Evolutionary conservation across 2,329 filamentous ascomycete species (phyloP).

Genomic region (Aureobasidium melanogenum): DNA sequence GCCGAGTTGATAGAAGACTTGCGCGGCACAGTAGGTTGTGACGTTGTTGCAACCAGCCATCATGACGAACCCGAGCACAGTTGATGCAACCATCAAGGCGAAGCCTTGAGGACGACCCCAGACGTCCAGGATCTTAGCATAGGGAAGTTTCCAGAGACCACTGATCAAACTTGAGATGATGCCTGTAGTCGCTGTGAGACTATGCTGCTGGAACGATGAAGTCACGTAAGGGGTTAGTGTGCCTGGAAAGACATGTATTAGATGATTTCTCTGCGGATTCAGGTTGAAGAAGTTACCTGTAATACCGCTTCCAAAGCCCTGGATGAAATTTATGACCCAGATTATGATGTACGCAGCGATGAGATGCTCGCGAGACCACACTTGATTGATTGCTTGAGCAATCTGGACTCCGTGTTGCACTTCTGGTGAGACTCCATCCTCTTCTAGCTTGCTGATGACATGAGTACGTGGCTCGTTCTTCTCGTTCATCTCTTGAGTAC

Average conservation of each 20-base stretch:
- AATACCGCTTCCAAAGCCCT: constrained; percentile 37
- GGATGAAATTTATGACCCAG: constrained; percentile 41
- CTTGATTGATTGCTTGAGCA: constrained; percentile 31
- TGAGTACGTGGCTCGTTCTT: not conserved
- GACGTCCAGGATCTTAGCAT: constrained; percentile 33
- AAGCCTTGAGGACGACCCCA: constrained; percentile 34
- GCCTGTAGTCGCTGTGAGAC: constrained; percentile 27
- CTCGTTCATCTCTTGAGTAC: not conserved
- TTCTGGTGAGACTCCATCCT: constrained; percentile 8
- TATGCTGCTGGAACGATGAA: constrained; percentile 26
- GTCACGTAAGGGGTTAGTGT: constrained; percentile 33
- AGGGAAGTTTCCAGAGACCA: constrained; percentile 29
- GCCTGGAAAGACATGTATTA: not conserved
- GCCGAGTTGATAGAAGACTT: constrained; percentile 25
- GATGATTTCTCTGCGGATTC: not conserved
- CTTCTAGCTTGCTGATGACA: not conserved
- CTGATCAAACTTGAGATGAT: constrained; percentile 29
- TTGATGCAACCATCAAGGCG: constrained; percentile 24
- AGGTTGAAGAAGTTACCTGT: constrained; percentile 17
- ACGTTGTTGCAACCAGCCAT: constrained; percentile 22
- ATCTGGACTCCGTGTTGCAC: constrained; percentile 32
- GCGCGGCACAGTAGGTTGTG: constrained; percentile 22
- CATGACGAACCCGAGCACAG: constrained; percentile 21
- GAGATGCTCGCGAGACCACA: constrained; percentile 31
- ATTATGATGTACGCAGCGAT: constrained; percentile 34